phyloP scores from a whole-genome alignment of 306 rosid species.

The Vigna hirtella region DNA sequence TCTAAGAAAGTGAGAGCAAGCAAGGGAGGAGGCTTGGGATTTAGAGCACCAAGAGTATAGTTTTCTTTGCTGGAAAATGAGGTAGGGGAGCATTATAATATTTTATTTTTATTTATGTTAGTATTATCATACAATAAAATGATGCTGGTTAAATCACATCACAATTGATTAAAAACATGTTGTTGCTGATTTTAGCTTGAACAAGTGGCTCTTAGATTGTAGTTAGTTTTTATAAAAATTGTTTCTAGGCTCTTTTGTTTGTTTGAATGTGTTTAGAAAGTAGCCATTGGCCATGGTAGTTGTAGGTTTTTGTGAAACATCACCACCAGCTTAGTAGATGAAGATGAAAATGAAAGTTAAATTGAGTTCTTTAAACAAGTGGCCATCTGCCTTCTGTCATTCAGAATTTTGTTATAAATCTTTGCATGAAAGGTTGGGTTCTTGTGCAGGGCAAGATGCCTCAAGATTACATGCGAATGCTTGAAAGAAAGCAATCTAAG shows the following conservation, averaged over 20 bases:
- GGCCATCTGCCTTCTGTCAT: not conserved
- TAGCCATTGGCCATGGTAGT: not conserved
- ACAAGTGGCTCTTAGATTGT: not conserved
- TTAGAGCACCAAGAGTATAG: no score
- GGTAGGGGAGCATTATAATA: no score
- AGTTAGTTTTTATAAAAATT: not conserved
- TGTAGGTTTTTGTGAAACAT: not conserved
- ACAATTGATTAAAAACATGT: not conserved
- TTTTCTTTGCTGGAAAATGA: no score
- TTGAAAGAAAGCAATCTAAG: not conserved
- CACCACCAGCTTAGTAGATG: slow-evolving; percentile 12
- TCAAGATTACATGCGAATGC: not conserved
- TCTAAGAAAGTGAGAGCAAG: no score
- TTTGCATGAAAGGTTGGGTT: not conserved
- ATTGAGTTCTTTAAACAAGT: no score
- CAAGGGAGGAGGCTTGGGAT: no score
- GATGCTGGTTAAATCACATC: no score
- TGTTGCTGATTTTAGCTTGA: not conserved
- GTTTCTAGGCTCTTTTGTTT: not conserved
- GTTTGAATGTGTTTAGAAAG: not conserved
- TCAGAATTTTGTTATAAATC: slow-evolving; percentile 2
- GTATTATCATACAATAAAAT: no score
- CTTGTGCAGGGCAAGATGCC: no score
- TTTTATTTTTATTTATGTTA: no score
- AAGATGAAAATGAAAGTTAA: slow-evolving; percentile 10